Percentiles rank a stretch among this genome's conserved stretches.
Evolutionary conservation across 1,284 basidiomycete species (phyloP).

Genomic region (Moesziomyces sp.): DNA sequence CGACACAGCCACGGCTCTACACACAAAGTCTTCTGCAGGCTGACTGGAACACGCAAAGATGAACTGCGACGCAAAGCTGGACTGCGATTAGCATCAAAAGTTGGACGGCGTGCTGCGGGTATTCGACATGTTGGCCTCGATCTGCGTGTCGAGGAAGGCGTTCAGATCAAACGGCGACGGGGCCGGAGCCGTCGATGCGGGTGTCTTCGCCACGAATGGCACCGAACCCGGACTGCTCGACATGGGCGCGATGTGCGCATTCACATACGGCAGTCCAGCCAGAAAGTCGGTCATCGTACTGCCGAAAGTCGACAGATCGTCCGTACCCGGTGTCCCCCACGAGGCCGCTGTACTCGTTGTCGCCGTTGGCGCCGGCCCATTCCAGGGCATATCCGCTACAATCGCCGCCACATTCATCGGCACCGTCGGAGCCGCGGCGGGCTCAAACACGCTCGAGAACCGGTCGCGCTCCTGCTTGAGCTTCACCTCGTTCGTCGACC

Average conservation of each 20-base stretch:
- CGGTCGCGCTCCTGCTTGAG: slow-evolving; percentile 21
- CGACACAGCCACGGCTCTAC: too few species aligned
- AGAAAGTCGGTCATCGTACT: slow-evolving; percentile 31
- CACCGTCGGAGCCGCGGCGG: slow-evolving; percentile 14
- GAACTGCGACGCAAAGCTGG: slow-evolving; percentile 2
- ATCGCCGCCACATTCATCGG: slow-evolving; percentile 4
- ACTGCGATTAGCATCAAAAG: slow-evolving; percentile 6
- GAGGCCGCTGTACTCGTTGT: slow-evolving; percentile 6
- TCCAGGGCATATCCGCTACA: slow-evolving; percentile 27
- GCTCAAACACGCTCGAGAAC: slow-evolving; percentile 35
- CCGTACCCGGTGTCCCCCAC: slow-evolving; percentile 30
- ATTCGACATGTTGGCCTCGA: slow-evolving; percentile 10
- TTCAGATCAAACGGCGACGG: slow-evolving; percentile 38
- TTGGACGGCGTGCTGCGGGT: slow-evolving; percentile 10
- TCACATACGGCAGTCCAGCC: slow-evolving; percentile 27
- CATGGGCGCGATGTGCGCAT: slow-evolving; percentile 3
- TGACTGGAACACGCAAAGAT: neutral
- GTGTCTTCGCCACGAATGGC: slow-evolving; percentile 19
- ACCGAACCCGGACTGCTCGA: slow-evolving; percentile 19
- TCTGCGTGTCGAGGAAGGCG: slow-evolving; percentile 37
- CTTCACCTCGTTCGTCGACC: slow-evolving; percentile 25
- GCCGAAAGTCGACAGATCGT: slow-evolving; percentile 18
- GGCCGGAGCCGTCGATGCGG: slow-evolving; percentile 11
- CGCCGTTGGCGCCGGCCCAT: neutral
- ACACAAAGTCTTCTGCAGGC: too few species aligned